phyloP scores from a whole-genome alignment of 306 rosid genomes.

The Quercus robur region DNA sequence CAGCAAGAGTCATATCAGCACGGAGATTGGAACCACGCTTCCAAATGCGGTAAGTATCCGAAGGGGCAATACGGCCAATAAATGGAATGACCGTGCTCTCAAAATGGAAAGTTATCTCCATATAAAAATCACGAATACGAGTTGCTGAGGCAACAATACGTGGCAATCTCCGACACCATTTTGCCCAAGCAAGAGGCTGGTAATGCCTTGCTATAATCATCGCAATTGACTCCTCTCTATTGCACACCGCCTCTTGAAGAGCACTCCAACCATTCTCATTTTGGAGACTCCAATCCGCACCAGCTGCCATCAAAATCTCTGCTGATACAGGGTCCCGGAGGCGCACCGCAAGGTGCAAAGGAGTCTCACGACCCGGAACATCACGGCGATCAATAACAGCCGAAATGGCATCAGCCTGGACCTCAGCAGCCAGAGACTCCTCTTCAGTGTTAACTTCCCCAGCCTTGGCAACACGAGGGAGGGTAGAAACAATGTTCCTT shows the following conservation, averaged over 20 bases:
- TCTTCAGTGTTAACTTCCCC: conserved; percentile 74
- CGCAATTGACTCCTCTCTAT: conserved; percentile 88
- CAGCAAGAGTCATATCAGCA: conserved; percentile 99
- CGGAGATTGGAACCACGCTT: conserved; percentile 98
- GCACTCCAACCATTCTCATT: conserved; percentile 99
- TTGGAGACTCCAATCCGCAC: conserved; percentile 97
- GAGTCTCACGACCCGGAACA: conserved; percentile 97
- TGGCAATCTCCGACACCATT: conserved; percentile 98
- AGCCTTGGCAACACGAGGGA: conserved; percentile 83
- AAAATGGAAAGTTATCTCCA: conserved; percentile 97
- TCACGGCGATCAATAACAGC: conserved; percentile 81
- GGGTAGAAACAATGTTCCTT: conserved; percentile 48
- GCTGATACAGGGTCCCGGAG: conserved; percentile 77
- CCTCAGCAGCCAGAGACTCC: conserved; percentile 84
- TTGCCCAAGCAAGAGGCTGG: conserved; percentile 98
- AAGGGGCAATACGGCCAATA: conserved; percentile 94
- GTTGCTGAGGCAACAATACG: conserved; percentile 86
- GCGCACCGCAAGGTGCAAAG: conserved; percentile 94
- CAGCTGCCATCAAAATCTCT: conserved; percentile 94
- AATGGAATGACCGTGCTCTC: conserved; percentile 99
- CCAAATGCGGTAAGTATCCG: conserved; percentile 98
- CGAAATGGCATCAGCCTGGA: conserved; percentile 72
- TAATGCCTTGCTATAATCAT: conserved; percentile 87
- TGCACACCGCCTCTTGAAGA: conserved; percentile 95
- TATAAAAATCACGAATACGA: conserved; percentile 95